phyloP scores from a whole-genome alignment of 176 grass and related monocot genomes.

The Aegilops umbellulata region DNA sequence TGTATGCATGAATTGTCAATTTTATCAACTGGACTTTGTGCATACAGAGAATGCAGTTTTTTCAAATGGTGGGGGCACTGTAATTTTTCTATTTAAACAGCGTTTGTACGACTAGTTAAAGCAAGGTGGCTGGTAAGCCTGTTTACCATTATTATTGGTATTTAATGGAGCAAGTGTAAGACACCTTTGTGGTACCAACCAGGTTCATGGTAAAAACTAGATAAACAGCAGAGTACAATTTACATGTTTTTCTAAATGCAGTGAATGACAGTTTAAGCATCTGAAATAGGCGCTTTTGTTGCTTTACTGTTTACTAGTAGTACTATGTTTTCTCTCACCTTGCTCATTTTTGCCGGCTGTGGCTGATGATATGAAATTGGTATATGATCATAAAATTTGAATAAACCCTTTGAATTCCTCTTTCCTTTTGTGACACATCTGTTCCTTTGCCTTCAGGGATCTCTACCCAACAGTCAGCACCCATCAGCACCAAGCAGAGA shows the following conservation, averaged over 20 bases:
- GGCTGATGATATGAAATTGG: background rate
- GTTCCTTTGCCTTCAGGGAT: slow-evolving; percentile 24
- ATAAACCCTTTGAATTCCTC: background rate
- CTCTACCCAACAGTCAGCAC: slow-evolving; percentile 17
- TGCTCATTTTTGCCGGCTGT: background rate
- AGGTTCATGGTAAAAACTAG: background rate
- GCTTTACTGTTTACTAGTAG: background rate
- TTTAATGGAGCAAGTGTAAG: background rate
- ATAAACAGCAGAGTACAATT: background rate
- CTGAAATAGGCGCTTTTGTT: background rate
- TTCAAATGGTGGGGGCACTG: background rate
- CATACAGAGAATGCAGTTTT: background rate
- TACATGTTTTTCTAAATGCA: background rate
- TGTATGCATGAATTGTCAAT: background rate
- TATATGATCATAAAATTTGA: background rate
- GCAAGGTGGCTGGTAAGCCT: too few relatives aligned
- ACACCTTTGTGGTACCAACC: background rate
- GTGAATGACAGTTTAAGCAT: background rate
- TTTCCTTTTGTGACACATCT: background rate
- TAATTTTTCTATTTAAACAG: background rate
- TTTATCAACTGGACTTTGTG: background rate
- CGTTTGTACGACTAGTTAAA: slow-evolving; percentile 2
- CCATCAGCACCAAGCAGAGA: background rate
- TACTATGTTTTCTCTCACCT: background rate
- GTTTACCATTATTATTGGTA: background rate